These are phyloP conservation scores for Microascus cirrosus DNA, from an alignment of 2,329 filamentous ascomycete genomes.

Conservation along the genomic window DNA sequence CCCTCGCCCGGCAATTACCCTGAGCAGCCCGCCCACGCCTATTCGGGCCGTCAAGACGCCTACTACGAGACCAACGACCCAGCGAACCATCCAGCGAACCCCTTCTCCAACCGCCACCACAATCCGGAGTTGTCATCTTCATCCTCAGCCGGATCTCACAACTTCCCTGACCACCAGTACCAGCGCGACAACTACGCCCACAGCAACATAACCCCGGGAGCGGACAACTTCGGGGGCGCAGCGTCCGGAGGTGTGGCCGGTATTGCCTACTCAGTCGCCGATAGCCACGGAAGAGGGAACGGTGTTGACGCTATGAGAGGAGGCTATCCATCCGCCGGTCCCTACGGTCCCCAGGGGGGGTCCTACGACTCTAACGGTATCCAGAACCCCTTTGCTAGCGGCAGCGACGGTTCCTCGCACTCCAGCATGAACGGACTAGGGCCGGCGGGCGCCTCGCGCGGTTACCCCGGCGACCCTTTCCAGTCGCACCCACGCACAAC, in stretches of 20 bases:
- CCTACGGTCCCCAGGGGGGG: slow-evolving; percentile 9
- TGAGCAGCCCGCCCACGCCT: slow-evolving; percentile 7
- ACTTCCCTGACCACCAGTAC: neutral
- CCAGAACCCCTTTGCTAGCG: slow-evolving; percentile 3
- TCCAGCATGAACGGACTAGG: slow-evolving; percentile 28
- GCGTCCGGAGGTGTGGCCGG: slow-evolving; percentile 57
- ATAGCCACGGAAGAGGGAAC: slow-evolving; percentile 52
- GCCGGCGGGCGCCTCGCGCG: slow-evolving; percentile 34
- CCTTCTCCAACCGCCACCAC: slow-evolving; percentile 3
- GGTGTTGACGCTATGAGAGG: slow-evolving; percentile 48
- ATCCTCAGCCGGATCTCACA: slow-evolving; percentile 3
- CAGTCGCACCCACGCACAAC: neutral
- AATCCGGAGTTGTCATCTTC: slow-evolving; percentile 5
- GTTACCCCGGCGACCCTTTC: slow-evolving; percentile 17
- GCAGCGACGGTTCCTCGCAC: slow-evolving; percentile 17
- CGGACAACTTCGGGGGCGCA: slow-evolving; percentile 54
- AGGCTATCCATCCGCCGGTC: neutral
- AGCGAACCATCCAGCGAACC: slow-evolving; percentile 3
- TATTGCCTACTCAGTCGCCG: slow-evolving; percentile 55
- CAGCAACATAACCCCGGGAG: slow-evolving; percentile 43
- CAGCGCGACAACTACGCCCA: slow-evolving; percentile 21
- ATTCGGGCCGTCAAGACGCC: slow-evolving; percentile 5
- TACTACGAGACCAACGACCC: neutral
- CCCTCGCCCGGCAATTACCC: slow-evolving; percentile 4
- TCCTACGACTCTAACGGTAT: neutral